Evolutionary conservation across 441 rosid species (phyloP), one percentile per base, ranked within the genome.

Genomic region (Euphorbia celastroides): DNA sequence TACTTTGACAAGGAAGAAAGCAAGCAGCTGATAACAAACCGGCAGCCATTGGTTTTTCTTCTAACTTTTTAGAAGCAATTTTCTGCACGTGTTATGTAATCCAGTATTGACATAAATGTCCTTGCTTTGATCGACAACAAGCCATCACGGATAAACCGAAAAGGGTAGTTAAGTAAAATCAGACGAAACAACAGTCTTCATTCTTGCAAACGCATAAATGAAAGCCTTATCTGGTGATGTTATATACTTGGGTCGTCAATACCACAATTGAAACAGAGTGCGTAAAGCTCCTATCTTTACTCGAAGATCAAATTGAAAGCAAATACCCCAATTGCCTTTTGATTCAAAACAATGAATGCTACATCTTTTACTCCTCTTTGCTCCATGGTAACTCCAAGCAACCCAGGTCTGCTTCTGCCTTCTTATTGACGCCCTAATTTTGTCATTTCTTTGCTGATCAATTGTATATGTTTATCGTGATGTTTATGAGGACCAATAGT

Each of bases 321-420:
- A 52, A 58, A 60, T 30, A 62, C 68, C 70, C 64, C 66, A 51
- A 28, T 10, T 34, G 23, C 20, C 30, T 36, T 62, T 67, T 34
- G 34, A 57, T 58, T 36, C 17, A 51, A 60, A 77, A 84, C 88
- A 93, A 82, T 93, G 38, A 82, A 64, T 64, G 77, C 87, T 71
- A 28, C 83, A 20, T 77, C 82, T 76, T 82, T 72, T 72, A 62
- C 85, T 31, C 79, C 85, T 50, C 62, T 75, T 55, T 81, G 77
- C 78, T 80, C 85, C 68, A 65, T 69, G 25, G 71, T 69, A 28
- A 55, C 81, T 71, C 76, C 88, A 7, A 76, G 48, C 68, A 80
- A 73, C 54, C 78, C 73, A 74, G 87, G 92, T 84, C 57, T 54
- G 16, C 12, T 16, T 26, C 48, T 25, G 46, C 46, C 12, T 38